Evolutionary conservation across 2,329 filamentous ascomycete genomes (phyloP), one percentile per base, ranked within the genome.

Genomic region (Sporothrix protearum): DNA sequence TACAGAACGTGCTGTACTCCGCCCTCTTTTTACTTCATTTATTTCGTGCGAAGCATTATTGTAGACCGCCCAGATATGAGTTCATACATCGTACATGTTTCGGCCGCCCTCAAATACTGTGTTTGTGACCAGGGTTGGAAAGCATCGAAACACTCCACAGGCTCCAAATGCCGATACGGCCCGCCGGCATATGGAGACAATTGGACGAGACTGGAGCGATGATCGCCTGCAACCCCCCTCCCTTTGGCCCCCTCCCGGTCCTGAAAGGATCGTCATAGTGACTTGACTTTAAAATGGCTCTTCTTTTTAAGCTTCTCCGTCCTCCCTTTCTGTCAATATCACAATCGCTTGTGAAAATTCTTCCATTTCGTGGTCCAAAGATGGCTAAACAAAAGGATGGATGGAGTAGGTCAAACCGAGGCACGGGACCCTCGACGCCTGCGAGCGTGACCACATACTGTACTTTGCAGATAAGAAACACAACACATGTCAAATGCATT

Each of bases 161-260:
- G 19, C 8, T 12, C 39, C 36, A 59, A 61, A 70, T 70, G 68
- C 68, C 68, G 68, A 70, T 12, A 36, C 67, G 67, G 67, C 39
- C 68, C 68, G 68, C 42, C 55, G 53, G 39, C 53, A 59, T 42
- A 70, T 53, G 53, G 49, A 53, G 49, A 22, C 22, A 22, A n/a
- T 53, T 12, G 7, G 28, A 3, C 10, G 14, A 19, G 14, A 47
- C 42, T 47, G 14, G 14, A 47, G 39, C n/a, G 59, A 63, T 49
- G 61, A 66, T 66, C 61, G 61, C 25, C 61, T 66, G 61, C 61
- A 59, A 47, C 36, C 53, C 53, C 68, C 30, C 53, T 51, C 39
- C 8, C 49, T n/a, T 22, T 42, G 30, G 8, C 55, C 30, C 57
- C 57, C 8, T n/a, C 55, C 57, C 19, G 33, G n/a, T 57, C 53